phyloP scores from a whole-genome alignment of 2,329 filamentous ascomycete genomes.

The Apiospora rasikravindrae region DNA sequence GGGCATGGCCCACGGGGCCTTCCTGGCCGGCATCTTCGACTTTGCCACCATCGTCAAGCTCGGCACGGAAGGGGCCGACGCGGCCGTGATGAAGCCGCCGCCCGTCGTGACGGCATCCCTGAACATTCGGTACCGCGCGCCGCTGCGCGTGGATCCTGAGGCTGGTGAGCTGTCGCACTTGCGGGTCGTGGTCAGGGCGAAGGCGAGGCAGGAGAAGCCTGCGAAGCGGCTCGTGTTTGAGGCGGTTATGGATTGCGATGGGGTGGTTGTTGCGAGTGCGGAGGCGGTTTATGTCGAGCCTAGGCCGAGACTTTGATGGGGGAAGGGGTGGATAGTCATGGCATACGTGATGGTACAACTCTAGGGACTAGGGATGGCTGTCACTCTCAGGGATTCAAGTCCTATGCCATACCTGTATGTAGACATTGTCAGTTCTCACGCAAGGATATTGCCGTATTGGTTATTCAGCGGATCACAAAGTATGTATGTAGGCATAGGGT shows the following conservation, averaged over 20 bases:
- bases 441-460: neutral
- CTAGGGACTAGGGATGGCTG: neutral
- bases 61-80: neutral
- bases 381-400: neutral
- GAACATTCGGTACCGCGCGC: constrained; percentile 3
- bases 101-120: constrained; percentile 1
- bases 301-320: neutral
- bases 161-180: neutral
- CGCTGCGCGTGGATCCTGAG: neutral
- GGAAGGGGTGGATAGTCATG: neutral
- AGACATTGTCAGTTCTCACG: neutral
- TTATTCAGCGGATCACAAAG: neutral
- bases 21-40: constrained; percentile 7
- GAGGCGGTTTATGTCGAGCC: constrained; percentile 1
- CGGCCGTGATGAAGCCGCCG: neutral
- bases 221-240: constrained; percentile 1
- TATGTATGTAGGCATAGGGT: neutral
- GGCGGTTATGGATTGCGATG: neutral
- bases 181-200: neutral
- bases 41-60: constrained; percentile 4
- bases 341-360: too few relatives aligned
- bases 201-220: constrained; percentile 6
- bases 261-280: neutral
- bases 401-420: neutral
- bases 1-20: neutral